These are phyloP conservation scores for Penicillium italicum DNA, from an alignment of 2,329 filamentous ascomycete genomes.

Conservation along the genomic window DNA sequence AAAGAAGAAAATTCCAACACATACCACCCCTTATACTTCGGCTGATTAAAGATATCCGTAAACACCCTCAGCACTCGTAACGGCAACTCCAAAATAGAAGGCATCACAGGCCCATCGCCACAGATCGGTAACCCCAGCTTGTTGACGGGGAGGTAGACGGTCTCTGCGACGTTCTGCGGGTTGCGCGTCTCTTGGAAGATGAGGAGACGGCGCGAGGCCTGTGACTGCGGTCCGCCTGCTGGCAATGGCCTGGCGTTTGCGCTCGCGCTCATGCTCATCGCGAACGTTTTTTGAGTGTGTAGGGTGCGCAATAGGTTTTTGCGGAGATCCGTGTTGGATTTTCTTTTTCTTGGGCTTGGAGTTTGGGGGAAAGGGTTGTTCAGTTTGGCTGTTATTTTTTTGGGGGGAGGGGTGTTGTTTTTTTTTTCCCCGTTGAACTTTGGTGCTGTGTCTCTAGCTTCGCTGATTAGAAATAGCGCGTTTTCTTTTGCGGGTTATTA, in stretches of 20 bases:
- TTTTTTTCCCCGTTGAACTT: not conserved
- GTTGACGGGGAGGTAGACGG: slow-evolving; percentile 35
- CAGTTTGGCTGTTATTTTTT: slow-evolving; percentile 8
- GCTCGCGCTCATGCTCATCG: slow-evolving; percentile 6
- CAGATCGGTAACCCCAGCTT: slow-evolving; percentile 37
- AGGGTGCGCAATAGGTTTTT: slow-evolving; percentile 2
- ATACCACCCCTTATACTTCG: slow-evolving; percentile 40
- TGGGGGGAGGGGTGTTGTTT: too few species aligned
- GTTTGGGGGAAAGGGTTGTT: not conserved
- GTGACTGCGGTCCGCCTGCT: not conserved
- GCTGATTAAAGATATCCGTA: slow-evolving; percentile 40
- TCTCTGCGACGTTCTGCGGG: slow-evolving; percentile 27
- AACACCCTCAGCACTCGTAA: slow-evolving; percentile 35
- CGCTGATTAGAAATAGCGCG: not conserved
- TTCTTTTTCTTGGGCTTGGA: not conserved
- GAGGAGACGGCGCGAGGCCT: slow-evolving; percentile 29
- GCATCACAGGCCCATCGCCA: slow-evolving; percentile 31
- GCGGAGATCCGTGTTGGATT: not conserved
- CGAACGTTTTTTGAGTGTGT: not conserved
- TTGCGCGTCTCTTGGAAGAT: slow-evolving; percentile 40
- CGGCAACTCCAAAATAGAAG: slow-evolving; percentile 36
- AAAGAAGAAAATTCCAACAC: slow-evolving; percentile 1
- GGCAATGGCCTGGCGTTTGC: slow-evolving; percentile 12
- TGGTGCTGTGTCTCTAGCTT: not conserved
- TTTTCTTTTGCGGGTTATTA: not conserved